Evolutionary conservation across 352 stramenopile species (phyloP).

Genomic region (Globisporangium uncinulatum): DNA sequence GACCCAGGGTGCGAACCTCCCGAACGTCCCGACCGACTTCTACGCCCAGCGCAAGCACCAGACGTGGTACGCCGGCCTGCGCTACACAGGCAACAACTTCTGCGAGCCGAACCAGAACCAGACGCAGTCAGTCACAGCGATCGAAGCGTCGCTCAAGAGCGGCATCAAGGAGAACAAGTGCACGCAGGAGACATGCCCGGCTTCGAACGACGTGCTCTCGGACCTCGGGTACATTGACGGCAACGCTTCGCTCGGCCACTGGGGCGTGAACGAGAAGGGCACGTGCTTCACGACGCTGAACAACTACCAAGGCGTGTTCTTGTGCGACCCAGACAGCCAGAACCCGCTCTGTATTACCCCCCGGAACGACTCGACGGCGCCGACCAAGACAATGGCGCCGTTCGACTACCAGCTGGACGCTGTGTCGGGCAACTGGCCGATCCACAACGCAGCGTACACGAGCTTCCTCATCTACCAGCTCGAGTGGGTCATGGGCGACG

Average conservation of each 20-base stretch:
- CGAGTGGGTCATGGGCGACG: conserved; percentile 64
- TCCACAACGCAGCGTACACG: conserved; percentile 62
- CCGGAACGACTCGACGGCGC: conserved; percentile 35
- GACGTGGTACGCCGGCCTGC: conserved; percentile 53
- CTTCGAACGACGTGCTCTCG: conserved; percentile 41
- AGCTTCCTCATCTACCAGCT: conserved; percentile 55
- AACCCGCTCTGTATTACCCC: conserved; percentile 38
- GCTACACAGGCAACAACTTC: conserved; percentile 53
- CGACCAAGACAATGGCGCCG: conserved; percentile 50
- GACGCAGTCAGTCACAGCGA: conserved; percentile 40
- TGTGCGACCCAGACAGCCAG: conserved; percentile 60
- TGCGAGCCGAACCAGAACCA: conserved; percentile 23
- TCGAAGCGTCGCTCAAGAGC: conserved; percentile 33
- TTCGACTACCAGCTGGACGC: conserved; percentile 79
- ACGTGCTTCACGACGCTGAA: conserved; percentile 60
- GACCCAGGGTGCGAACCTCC: conserved; percentile 46
- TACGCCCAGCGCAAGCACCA: conserved; percentile 33
- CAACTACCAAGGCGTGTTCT: conserved; percentile 52
- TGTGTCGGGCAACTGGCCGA: conserved; percentile 59
- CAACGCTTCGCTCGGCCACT: conserved; percentile 28
- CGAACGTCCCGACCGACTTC: conserved; percentile 39
- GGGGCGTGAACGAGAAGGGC: conserved; percentile 67
- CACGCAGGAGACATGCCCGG: conserved; percentile 33
- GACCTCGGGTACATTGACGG: conserved; percentile 53
- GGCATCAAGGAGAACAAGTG: conserved; percentile 51